Percentiles rank a stretch among this genome's conserved stretches.
Conservation (phyloP, 768 basidiomycete species). For the Termitomyces sp. region DNA sequence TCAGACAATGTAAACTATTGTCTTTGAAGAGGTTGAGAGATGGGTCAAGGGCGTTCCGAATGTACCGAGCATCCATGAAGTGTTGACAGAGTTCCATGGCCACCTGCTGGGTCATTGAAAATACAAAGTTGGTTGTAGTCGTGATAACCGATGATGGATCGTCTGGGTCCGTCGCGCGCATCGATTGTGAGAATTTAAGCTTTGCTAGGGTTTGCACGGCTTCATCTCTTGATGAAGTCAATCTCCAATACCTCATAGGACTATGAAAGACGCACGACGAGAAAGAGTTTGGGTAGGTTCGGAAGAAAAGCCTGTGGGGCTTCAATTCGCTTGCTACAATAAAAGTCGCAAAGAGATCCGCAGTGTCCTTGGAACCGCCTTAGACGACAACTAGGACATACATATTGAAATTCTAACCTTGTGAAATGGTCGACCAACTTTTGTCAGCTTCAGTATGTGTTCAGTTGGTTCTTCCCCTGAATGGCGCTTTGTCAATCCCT, state of each 20-base stretch:
- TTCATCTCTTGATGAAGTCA: conserved; percentile 7
- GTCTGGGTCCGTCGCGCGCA: conserved; percentile 6
- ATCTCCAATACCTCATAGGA: neutral
- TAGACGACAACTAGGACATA: neutral
- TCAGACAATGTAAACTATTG: conserved; percentile 56
- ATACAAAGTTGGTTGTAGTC: conserved; percentile 12
- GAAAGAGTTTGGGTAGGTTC: conserved; percentile 7
- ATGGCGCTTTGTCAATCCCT: neutral
- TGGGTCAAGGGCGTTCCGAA: conserved; percentile 61
- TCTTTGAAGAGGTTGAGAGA: conserved; percentile 54
- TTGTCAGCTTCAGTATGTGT: conserved; percentile 9
- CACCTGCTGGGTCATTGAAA: conserved; percentile 7
- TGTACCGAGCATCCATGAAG: conserved; percentile 66
- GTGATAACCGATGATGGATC: conserved; percentile 6
- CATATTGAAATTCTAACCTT: conserved; percentile 1
- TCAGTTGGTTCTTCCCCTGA: conserved; percentile 2
- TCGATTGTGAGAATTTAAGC: conserved; percentile 14
- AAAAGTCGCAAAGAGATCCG: conserved; percentile 12
- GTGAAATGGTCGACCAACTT: conserved; percentile 10
- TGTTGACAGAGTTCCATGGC: conserved; percentile 25
- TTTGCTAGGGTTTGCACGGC: conserved; percentile 5
- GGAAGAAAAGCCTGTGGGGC: conserved; percentile 8
- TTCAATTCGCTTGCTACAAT: conserved; percentile 9
- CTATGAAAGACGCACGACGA: conserved; percentile 6
- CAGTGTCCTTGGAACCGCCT: conserved; percentile 5